Evolutionary conservation across 192 early-diverging fungal species (phyloP).

Genomic region (Entomortierella parvispora): DNA sequence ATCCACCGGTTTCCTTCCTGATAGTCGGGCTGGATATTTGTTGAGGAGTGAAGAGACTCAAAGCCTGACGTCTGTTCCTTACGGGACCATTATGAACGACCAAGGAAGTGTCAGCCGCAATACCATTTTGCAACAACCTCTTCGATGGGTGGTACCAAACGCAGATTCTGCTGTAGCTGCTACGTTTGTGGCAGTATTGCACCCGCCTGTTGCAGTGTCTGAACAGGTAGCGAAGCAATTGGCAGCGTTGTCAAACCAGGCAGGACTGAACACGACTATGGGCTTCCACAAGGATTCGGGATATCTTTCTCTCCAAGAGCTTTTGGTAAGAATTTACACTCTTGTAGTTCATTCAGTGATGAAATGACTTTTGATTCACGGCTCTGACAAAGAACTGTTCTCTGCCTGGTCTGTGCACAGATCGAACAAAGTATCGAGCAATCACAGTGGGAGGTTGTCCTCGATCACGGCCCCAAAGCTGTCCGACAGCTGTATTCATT

Average conservation of each 20-base stretch:
- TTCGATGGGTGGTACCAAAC: conserved; percentile 35
- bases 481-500: conserved; percentile 41
- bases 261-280: conserved; percentile 45
- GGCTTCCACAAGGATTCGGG: conserved; percentile 29
- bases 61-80: conserved; percentile 18
- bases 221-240: conserved; percentile 47
- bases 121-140: conserved; percentile 34
- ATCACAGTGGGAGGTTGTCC: conserved; percentile 33
- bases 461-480: conserved; percentile 30
- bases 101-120: conserved; percentile 33
- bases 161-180: conserved; percentile 27
- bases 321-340: conserved; percentile 11
- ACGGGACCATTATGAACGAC: conserved; percentile 49
- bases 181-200: conserved; percentile 37
- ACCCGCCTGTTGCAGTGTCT: conserved; percentile 49
- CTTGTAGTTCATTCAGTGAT: not conserved
- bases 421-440: conserved; percentile 28
- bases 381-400: not conserved
- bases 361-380: too few relatives aligned
- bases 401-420: conserved; percentile 6
- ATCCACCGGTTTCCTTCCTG: conserved; percentile 27
- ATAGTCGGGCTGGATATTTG: conserved; percentile 21
- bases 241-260: conserved; percentile 42
- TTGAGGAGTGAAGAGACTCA: conserved; percentile 27
- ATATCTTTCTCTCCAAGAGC: conserved; percentile 43